Conservation (phyloP, 176 grass and related monocot species). For the Lolium multiflorum region DNA sequence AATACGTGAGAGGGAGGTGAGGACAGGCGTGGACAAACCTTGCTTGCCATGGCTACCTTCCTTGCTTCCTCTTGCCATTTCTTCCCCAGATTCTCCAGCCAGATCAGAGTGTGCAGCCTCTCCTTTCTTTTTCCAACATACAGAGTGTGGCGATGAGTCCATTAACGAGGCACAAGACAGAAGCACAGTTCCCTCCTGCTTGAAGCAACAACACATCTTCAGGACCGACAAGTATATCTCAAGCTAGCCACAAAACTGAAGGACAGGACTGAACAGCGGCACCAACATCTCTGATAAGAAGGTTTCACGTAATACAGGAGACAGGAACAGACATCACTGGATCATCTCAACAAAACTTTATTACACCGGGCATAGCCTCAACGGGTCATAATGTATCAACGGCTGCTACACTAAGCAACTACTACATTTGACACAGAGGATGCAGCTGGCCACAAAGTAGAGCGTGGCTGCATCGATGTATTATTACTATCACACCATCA, state of each 20-base stretch:
- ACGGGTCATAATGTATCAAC: background rate
- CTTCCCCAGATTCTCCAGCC: background rate
- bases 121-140: background rate
- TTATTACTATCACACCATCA: background rate
- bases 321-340: background rate
- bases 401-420: background rate
- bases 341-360: background rate
- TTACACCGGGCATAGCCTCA: background rate
- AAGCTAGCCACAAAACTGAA: background rate
- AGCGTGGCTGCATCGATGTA: background rate
- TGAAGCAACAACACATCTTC: background rate
- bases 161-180: background rate
- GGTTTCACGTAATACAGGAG: background rate
- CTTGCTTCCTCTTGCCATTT: background rate
- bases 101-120: background rate
- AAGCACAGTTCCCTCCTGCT: background rate
- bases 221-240: background rate
- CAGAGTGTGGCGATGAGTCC: background rate
- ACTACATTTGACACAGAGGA: slow-evolving; percentile 3
- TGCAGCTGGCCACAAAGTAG: background rate
- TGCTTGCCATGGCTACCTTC: slow-evolving; percentile 23
- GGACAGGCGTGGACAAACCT: slow-evolving; percentile 18
- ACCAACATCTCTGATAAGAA: background rate
- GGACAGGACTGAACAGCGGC: background rate
- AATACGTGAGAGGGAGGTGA: slow-evolving; percentile 49